Conservation (phyloP, 2,329 filamentous ascomycete species). For the Aspergillus aculeatus region DNA sequence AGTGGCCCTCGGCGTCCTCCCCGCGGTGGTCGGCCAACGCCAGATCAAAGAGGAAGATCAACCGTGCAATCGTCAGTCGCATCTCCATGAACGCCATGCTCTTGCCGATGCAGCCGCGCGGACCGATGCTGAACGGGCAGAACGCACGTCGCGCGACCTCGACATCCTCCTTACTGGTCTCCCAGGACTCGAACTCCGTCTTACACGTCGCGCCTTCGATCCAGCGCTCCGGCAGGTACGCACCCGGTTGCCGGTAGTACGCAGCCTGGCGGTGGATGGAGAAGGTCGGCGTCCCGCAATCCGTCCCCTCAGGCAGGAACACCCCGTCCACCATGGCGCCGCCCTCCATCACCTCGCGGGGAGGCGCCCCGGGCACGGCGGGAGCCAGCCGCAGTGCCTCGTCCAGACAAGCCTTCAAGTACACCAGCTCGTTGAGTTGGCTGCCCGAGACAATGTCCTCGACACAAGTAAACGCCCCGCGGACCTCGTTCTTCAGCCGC, state of each 20-base stretch:
- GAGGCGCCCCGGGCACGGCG: slow-evolving; percentile 39
- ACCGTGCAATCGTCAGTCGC: slow-evolving; percentile 37
- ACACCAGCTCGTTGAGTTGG: slow-evolving; percentile 37
- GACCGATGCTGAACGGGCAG: slow-evolving; percentile 57
- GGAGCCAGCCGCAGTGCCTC: slow-evolving; percentile 44
- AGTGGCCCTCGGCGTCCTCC: slow-evolving; percentile 36
- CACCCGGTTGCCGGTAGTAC: slow-evolving; percentile 61
- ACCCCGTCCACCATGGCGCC: slow-evolving; percentile 40
- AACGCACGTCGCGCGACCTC: slow-evolving; percentile 64
- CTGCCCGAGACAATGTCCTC: slow-evolving; percentile 40
- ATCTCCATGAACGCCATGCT: slow-evolving; percentile 46
- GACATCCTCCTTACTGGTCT: slow-evolving; percentile 51
- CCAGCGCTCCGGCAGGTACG: slow-evolving; percentile 66
- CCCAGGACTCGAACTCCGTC: slow-evolving; percentile 37
- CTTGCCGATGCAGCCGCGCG: slow-evolving; percentile 45
- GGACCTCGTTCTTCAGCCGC: slow-evolving; percentile 37
- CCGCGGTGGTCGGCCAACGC: slow-evolving; percentile 34
- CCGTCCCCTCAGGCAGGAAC: slow-evolving; percentile 51
- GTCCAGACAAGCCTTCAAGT: slow-evolving; percentile 44
- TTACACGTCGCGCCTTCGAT: slow-evolving; percentile 48
- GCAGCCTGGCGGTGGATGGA: slow-evolving; percentile 65
- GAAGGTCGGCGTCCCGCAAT: slow-evolving; percentile 66
- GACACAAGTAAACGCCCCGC: slow-evolving; percentile 32
- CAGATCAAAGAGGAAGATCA: slow-evolving; percentile 43
- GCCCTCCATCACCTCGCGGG: slow-evolving; percentile 40